Base-by-base conservation (phyloP, 805 yeast genomes). In the Dipodascus geniculatus region DNA sequence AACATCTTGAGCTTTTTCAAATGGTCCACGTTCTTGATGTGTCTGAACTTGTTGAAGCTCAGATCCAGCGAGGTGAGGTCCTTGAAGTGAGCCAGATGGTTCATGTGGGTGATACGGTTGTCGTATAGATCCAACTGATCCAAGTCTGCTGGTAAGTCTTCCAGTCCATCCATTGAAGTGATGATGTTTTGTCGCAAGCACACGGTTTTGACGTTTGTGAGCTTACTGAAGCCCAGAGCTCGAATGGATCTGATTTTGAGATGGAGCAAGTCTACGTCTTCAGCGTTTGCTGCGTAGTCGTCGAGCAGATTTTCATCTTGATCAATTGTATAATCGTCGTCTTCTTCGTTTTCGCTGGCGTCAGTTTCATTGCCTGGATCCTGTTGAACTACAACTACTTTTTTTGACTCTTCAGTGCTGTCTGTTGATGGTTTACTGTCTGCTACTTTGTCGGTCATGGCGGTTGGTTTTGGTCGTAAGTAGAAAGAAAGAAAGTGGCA, bases 41-140 rank as follows among this genome's bases (percentile, higher is more conserved):
- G 85, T 61, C 85, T 83, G 63, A 91, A 87, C 64, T 83, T 86
- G 68, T 93, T 93, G 71, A 93, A 93, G 22, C 96, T 86, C 23
- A 93, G 73, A 69, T 93, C 99, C 60, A 93, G 72, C 52, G 64
- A 75, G 54, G 68, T 75, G 51, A 89, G 68, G 2, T 65, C 68
- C 4, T 51, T 53, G 59, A 88, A 77, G 50, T 80, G 79, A 56
- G 77, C 80, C 19, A 88, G 65, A 61, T 80, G 83, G 53, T 64
- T 68, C 51, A 93, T 87, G 64, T 89, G 96, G 58, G 83, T 81
- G 61, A 93, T 85, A 61, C 96, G 73, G 68, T 93, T 93, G 68
- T 93, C 99, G 65, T 93, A 93, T 31, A 90, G 74, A 67, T 93
- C 99, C 55, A 93, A 70, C 56, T 88, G 93, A 58, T 79, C 85